Evolutionary conservation across 1,139 yeast species (phyloP).

Genomic region (Candida sojae): DNA sequence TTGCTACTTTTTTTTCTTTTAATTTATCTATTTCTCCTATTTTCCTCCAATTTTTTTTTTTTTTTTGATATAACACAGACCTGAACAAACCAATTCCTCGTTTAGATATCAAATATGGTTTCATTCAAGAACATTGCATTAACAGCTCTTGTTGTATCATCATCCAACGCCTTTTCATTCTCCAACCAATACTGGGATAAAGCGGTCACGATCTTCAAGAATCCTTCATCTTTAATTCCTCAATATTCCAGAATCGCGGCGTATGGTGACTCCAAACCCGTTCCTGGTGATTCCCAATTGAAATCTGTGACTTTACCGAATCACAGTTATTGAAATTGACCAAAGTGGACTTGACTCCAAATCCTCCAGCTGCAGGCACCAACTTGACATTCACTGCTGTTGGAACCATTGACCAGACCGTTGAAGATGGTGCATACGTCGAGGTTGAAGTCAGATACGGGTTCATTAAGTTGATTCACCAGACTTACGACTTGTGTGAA

Average conservation of each 20-base stretch:
- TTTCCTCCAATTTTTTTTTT: neutral
- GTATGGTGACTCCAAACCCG: slow-evolving; percentile 52
- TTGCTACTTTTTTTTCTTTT: neutral
- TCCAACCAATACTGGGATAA: slow-evolving; percentile 17
- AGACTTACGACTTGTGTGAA: slow-evolving; percentile 89
- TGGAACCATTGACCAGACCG: slow-evolving; percentile 57
- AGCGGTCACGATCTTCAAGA: slow-evolving; percentile 20
- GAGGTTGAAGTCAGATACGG: slow-evolving; percentile 94
- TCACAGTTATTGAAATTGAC: slow-evolving; percentile 66
- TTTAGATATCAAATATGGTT: slow-evolving; percentile 23
- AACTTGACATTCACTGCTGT: slow-evolving; percentile 77
- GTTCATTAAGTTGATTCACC: slow-evolving; percentile 80
- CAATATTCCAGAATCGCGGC: slow-evolving; percentile 1
- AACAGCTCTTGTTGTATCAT: slow-evolving; percentile 16
- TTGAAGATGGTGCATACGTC: slow-evolving; percentile 85
- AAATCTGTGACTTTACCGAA: slow-evolving; percentile 66
- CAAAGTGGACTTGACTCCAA: slow-evolving; percentile 66
- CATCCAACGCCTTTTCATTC: slow-evolving; percentile 21
- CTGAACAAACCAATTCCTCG: neutral
- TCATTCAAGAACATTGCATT: slow-evolving; percentile 24
- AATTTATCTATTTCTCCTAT: no score
- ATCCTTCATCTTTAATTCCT: slow-evolving; percentile 1
- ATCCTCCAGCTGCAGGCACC: slow-evolving; percentile 83
- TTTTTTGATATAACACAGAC: neutral
- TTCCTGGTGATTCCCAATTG: slow-evolving; percentile 92